phyloP scores from a whole-genome alignment of 2,329 filamentous ascomycete species.

The Myriosclerotinia duriaeana region DNA sequence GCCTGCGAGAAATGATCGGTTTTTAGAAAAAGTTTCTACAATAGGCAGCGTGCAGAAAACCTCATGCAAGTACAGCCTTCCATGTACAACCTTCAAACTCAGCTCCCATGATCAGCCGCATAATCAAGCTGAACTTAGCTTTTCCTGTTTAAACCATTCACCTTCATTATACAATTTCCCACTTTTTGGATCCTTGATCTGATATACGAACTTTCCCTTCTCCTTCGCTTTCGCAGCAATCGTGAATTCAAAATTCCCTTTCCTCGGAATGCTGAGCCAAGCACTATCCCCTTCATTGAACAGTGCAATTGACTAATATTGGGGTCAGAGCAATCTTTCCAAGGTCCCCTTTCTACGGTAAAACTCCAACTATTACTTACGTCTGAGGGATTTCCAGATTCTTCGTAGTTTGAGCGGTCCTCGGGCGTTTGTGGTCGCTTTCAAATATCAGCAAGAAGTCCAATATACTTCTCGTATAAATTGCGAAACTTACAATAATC shows the following conservation, averaged over 20 bases:
- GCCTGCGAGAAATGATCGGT: not conserved
- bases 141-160: conserved; percentile 23
- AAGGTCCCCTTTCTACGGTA: not conserved
- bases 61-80: conserved; percentile 1
- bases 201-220: conserved; percentile 21
- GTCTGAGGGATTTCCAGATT: conserved; percentile 14
- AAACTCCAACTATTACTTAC: not conserved
- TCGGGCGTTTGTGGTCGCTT: conserved; percentile 16
- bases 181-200: conserved; percentile 20
- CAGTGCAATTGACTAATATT: not conserved
- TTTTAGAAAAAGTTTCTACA: not conserved
- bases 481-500: not conserved
- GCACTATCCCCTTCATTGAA: conserved; percentile 8
- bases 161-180: conserved; percentile 23
- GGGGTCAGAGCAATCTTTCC: not conserved
- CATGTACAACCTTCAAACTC: not conserved
- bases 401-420: conserved; percentile 8
- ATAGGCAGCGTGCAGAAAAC: not conserved
- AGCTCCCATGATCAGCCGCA: not conserved
- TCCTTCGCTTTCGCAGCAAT: conserved; percentile 6
- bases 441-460: not conserved
- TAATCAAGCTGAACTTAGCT: conserved; percentile 6
- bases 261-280: conserved; percentile 1
- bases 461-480: not conserved
- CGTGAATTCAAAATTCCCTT: conserved; percentile 12